Percentiles rank a stretch among this genome's conserved stretches.
These are phyloP conservation scores for Arabis alpina DNA, from an alignment of 345 rosid genomes.

Conservation along the genomic window DNA sequence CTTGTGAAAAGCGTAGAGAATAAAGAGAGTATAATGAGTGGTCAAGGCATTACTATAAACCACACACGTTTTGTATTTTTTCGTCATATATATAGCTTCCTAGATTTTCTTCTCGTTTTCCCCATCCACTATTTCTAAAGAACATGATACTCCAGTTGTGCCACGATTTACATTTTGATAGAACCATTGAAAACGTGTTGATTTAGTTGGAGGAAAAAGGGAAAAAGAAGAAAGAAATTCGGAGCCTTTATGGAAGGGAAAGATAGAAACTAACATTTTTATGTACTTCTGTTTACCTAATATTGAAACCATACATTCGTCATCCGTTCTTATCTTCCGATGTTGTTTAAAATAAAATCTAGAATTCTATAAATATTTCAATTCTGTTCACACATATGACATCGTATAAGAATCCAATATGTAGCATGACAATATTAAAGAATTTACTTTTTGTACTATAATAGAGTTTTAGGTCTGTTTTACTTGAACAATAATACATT, in stretches of 20 bases:
- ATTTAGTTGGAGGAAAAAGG: background rate
- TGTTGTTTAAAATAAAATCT: conserved; percentile 6
- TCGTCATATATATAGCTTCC: conserved; percentile 14
- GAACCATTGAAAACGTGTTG: conserved; percentile 42
- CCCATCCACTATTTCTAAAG: conserved; percentile 26
- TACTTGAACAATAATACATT: background rate
- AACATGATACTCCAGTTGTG: conserved; percentile 26
- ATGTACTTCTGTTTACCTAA: conserved; percentile 44
- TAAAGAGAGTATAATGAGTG: conserved; percentile 21
- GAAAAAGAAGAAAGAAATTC: conserved; percentile 43
- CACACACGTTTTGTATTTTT: conserved; percentile 25
- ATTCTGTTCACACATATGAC: conserved; percentile 29
- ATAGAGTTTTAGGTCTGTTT: no score
- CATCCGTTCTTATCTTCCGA: conserved; percentile 22
- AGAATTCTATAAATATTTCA: background rate
- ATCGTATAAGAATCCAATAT: conserved; percentile 24
- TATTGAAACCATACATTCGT: conserved; percentile 24
- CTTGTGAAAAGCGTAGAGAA: conserved; percentile 23
- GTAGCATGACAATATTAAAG: background rate
- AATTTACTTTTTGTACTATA: no score
- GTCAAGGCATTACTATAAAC: conserved; percentile 34
- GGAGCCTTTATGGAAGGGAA: conserved; percentile 36
- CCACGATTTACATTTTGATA: conserved; percentile 31
- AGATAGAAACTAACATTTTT: conserved; percentile 40
- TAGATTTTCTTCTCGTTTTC: conserved; percentile 29